Evolutionary conservation across 257 asterid species (phyloP).

Genomic region (Plantago elongata): DNA sequence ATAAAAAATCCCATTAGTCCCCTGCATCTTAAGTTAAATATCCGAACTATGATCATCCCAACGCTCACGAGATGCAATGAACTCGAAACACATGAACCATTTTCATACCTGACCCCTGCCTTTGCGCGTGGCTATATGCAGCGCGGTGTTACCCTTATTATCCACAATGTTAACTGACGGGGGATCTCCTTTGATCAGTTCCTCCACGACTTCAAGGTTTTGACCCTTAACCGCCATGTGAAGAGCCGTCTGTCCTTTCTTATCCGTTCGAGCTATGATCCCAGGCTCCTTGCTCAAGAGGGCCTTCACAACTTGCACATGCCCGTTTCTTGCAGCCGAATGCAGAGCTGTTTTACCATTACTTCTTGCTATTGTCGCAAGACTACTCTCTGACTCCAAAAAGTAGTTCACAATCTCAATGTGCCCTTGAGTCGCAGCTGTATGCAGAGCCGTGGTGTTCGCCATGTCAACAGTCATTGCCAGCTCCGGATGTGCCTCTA

Average conservation of each 20-base stretch:
- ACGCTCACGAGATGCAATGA: neutral
- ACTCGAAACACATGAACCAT: neutral
- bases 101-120: conserved; percentile 44
- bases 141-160: conserved; percentile 40
- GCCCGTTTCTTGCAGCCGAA: conserved; percentile 51
- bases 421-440: conserved; percentile 54
- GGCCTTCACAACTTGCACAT: conserved; percentile 35
- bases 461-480: conserved; percentile 55
- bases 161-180: conserved; percentile 41
- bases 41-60: neutral
- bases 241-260: conserved; percentile 54
- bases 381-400: conserved; percentile 41
- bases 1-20: neutral
- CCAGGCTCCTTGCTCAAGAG: conserved; percentile 38
- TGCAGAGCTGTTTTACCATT: conserved; percentile 54
- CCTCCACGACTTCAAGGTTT: conserved; percentile 40
- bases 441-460: conserved; percentile 51
- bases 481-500: conserved; percentile 55
- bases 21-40: neutral
- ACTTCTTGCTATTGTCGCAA: conserved; percentile 47
- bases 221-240: conserved; percentile 60
- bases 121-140: conserved; percentile 49
- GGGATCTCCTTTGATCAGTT: conserved; percentile 30
- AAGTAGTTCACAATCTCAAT: conserved; percentile 46
- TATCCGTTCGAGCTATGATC: conserved; percentile 34